Base-by-base conservation (phyloP, 1,139 yeast genomes). In the Debaryomyces singareniensis region DNA sequence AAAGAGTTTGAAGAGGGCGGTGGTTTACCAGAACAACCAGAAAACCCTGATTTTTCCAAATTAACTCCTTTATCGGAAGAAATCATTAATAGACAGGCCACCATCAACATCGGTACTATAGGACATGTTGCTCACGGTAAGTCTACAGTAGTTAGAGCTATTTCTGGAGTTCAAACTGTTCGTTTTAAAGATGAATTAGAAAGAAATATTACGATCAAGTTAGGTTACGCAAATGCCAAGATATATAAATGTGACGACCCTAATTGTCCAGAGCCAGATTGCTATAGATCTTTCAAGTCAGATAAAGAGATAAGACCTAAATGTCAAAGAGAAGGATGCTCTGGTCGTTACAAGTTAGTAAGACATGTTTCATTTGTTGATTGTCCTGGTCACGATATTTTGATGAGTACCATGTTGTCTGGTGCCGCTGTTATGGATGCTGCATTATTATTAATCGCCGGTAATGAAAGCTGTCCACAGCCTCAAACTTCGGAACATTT, bases 361-460 rank as follows among this genome's bases (percentile, higher is more conserved):
- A 86, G 99, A 64, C 99, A 93, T 56, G 98, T 93, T 34, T 87
- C 96, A 5, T 93, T 93, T 50, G 98, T 93, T 38, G 99, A 93
- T 71, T 93, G 98, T 70, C 99, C 99, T 36, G 99, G 98, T 58
- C 99, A 93, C 84, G 99, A 93, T 72, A 91, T 93, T 70, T 80
- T 93, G 59, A 93, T 93, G 98, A 87, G 97, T 74, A 93, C 98
- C 46, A 93, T 93, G 99, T 80, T 93, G 76, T 89, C 97, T 29
- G 99, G 99, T 58, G 99, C 99, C 25, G 99, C 99, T 11, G 98
- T 93, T 45, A 93, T 93, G 99, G 99, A 93, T 62, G 99, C 98
- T 35, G 99, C 99, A 10, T 70, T 93, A 40, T 69, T 93, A 51
- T 74, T 93, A 45, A 81, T 93, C 57, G 99, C 98, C 24, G 98